A percentile compares a stretch with the other conserved stretches of the same genome.
These are phyloP conservation scores for Trichoderma sp. DNA, from an alignment of 2,329 filamentous ascomycete genomes.

Conservation along the genomic window DNA sequence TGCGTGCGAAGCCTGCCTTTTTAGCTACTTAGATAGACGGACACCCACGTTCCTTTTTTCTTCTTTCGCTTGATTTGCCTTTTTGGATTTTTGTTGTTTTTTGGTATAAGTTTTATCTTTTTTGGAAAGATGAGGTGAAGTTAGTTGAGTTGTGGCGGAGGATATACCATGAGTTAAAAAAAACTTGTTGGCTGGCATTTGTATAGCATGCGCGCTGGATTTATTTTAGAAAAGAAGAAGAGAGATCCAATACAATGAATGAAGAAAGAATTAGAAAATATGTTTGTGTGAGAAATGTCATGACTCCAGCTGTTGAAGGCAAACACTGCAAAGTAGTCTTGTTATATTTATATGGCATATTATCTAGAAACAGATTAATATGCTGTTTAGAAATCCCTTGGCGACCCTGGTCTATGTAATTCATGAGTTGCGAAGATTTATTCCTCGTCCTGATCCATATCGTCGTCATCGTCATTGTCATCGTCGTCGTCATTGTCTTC, in stretches of 20 bases:
- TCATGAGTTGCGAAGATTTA: neutral
- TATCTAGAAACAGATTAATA: neutral
- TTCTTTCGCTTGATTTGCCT: neutral
- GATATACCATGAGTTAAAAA: slow-evolving; percentile 23
- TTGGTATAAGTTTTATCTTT: neutral
- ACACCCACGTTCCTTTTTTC: slow-evolving; percentile 18
- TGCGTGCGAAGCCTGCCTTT: neutral
- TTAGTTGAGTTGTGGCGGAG: slow-evolving; percentile 2
- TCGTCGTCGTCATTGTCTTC: neutral
- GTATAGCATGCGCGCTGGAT: neutral
- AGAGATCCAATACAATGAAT: neutral
- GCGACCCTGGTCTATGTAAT: too few relatives aligned
- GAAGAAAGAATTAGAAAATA: neutral
- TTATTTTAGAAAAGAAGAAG: neutral
- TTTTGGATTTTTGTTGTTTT: neutral
- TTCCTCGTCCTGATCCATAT: neutral
- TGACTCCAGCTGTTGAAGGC: neutral
- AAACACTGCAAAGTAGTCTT: neutral
- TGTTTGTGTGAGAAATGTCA: neutral
- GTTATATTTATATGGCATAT: neutral
- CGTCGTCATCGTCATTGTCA: neutral
- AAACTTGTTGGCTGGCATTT: slow-evolving; percentile 10
- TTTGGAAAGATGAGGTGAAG: neutral
- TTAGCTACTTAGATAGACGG: slow-evolving; percentile 17
- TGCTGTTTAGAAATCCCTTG: neutral